Evolutionary conservation across 139 green algal genomes (phyloP).

Genomic region (Nannochloris sp.): DNA sequence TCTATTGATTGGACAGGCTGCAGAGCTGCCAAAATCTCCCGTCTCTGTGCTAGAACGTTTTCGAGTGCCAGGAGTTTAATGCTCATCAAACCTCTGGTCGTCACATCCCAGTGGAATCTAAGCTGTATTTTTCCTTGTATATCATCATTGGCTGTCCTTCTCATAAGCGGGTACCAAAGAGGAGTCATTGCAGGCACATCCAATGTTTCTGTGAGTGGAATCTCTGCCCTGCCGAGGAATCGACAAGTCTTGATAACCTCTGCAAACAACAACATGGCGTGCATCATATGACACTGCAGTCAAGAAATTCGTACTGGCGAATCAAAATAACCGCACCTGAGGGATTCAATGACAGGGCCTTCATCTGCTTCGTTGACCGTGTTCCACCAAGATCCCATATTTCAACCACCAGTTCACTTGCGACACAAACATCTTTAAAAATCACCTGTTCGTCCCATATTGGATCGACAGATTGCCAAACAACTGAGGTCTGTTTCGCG

Average conservation of each 20-base stretch:
- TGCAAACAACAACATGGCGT: constrained; percentile 1
- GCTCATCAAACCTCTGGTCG: constrained; percentile 51
- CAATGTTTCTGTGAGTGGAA: constrained; percentile 60
- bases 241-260: constrained; percentile 37
- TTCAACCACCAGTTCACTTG: constrained; percentile 53
- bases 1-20: constrained; percentile 30
- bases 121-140: constrained; percentile 42
- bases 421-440: constrained; percentile 34
- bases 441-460: constrained; percentile 39
- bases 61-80: constrained; percentile 63
- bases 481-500: constrained; percentile 35
- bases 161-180: constrained; percentile 40
- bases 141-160: constrained; percentile 27
- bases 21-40: constrained; percentile 61
- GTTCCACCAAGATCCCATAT: constrained; percentile 51
- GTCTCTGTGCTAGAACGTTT: constrained; percentile 48
- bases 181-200: constrained; percentile 19
- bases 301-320: neutral
- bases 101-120: constrained; percentile 69
- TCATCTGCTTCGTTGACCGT: constrained; percentile 15
- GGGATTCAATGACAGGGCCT: constrained; percentile 27
- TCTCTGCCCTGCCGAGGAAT: constrained; percentile 43
- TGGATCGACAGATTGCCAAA: constrained; percentile 36
- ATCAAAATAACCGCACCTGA: neutral
- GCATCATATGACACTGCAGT: constrained; percentile 1